phyloP scores from a whole-genome alignment of 164 flowering plant genomes.

The Sextonia rubra region DNA sequence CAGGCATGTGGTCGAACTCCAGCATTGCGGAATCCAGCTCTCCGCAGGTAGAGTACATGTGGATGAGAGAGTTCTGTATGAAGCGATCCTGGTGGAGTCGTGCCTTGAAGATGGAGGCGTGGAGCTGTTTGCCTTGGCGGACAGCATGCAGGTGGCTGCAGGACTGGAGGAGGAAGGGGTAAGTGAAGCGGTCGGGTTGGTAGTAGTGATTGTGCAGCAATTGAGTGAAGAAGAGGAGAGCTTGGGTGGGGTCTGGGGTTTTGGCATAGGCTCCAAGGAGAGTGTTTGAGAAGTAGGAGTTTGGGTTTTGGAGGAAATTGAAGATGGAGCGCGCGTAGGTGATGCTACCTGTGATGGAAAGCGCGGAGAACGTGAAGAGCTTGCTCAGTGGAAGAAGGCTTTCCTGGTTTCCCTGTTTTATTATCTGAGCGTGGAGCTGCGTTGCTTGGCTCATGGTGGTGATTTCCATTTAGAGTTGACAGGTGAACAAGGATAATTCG shows the following conservation, averaged over 20 bases:
- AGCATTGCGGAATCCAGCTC: slow-evolving; percentile 20
- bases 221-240: slow-evolving; percentile 31
- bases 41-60: slow-evolving; percentile 33
- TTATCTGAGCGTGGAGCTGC: slow-evolving; percentile 50
- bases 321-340: slow-evolving; percentile 41
- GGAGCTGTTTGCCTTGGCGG: slow-evolving; percentile 32
- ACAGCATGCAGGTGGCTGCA: slow-evolving; percentile 21
- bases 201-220: slow-evolving; percentile 2
- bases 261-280: slow-evolving; percentile 43
- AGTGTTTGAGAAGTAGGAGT: slow-evolving; percentile 48
- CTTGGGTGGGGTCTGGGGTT: slow-evolving; percentile 32
- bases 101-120: slow-evolving; percentile 27
- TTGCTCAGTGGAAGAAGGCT: slow-evolving; percentile 22
- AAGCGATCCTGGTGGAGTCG: slow-evolving; percentile 29
- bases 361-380: slow-evolving; percentile 45
- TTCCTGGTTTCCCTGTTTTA: slow-evolving; percentile 17
- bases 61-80: slow-evolving; percentile 37
- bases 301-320: slow-evolving; percentile 28
- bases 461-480: slow-evolving; percentile 38
- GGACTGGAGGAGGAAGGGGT: slow-evolving; percentile 44
- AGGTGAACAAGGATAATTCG: no score
- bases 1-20: slow-evolving; percentile 35
- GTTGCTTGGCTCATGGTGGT: slow-evolving; percentile 41
- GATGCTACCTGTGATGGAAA: slow-evolving; percentile 35
- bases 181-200: slow-evolving; percentile 45